These are phyloP conservation scores for Eimeria sp. DNA, from an alignment of 169 alveolate species.

Conservation along the genomic window DNA sequence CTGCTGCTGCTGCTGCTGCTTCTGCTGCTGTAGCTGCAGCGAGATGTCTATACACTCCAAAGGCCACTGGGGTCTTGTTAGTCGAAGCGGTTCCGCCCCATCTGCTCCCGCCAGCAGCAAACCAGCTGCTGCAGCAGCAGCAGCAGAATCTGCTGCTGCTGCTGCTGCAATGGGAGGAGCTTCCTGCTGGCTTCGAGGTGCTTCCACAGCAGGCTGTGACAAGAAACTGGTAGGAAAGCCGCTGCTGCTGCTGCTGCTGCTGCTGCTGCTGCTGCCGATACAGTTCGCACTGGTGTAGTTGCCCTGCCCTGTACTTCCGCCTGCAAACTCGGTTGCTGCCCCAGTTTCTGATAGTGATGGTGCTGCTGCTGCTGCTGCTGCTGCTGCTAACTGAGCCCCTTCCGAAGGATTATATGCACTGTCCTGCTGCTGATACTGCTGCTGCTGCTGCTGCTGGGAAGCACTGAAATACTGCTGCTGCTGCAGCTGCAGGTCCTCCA, in stretches of 20 bases:
- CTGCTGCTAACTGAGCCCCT: conserved; percentile 1
- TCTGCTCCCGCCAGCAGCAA: conserved; percentile 39
- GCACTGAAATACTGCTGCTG: background rate
- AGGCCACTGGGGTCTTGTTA: conserved; percentile 1
- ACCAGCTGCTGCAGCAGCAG: conserved; percentile 48
- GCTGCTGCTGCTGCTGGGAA: conserved; percentile 37
- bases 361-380: conserved; percentile 45
- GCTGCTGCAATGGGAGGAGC: conserved; percentile 33
- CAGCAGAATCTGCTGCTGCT: conserved; percentile 37
- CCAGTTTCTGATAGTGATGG: background rate
- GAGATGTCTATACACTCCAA: background rate
- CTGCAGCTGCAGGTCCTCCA: background rate
- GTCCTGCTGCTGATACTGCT: conserved; percentile 10
- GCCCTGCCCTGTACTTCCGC: background rate
- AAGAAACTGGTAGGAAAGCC: background rate
- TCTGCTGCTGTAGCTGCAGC: conserved; percentile 8
- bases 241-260: conserved; percentile 36
- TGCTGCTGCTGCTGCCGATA: background rate
- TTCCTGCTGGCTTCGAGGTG: background rate
- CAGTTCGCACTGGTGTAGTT: background rate
- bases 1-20: conserved; percentile 33
- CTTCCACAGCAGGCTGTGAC: background rate
- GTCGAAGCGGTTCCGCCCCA: background rate
- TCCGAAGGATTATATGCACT: background rate
- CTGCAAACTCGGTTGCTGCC: background rate